These are phyloP conservation scores for Ceratocystis huliohia DNA, from an alignment of 2,329 filamentous ascomycete genomes.

Conservation along the genomic window DNA sequence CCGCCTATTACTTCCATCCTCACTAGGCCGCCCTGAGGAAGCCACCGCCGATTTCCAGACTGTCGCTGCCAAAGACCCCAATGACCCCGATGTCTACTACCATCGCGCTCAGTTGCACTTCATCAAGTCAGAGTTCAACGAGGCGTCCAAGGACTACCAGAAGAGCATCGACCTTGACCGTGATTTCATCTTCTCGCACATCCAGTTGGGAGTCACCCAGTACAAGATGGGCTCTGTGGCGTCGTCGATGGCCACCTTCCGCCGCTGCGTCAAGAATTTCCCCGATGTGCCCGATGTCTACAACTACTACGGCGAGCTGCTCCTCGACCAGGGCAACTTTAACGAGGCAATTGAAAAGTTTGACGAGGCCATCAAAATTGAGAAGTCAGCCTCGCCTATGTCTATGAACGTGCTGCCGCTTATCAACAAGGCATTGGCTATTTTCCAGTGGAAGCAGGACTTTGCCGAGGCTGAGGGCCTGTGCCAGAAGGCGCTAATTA, in stretches of 20 bases:
- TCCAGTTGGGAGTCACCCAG: slow-evolving; percentile 96
- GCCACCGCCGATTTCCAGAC: slow-evolving; percentile 78
- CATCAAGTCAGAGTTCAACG: slow-evolving; percentile 84
- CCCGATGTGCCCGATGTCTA: slow-evolving; percentile 93
- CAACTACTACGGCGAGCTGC: slow-evolving; percentile 97
- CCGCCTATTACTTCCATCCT: slow-evolving; percentile 13
- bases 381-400: slow-evolving; percentile 84
- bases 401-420: slow-evolving; percentile 95
- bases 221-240: slow-evolving; percentile 99
- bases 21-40: slow-evolving; percentile 56
- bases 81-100: slow-evolving; percentile 96
- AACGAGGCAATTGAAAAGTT: slow-evolving; percentile 95
- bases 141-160: slow-evolving; percentile 96
- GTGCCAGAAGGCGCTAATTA: slow-evolving; percentile 93
- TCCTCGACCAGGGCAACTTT: slow-evolving; percentile 93
- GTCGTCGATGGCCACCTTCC: slow-evolving; percentile 96
- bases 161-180: slow-evolving; percentile 95
- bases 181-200: slow-evolving; percentile 98
- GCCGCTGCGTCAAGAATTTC: slow-evolving; percentile 96
- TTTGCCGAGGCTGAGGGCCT: slow-evolving; percentile 89
- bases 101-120: slow-evolving; percentile 97
- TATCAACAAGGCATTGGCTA: slow-evolving; percentile 93
- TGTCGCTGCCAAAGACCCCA: slow-evolving; percentile 70
- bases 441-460: slow-evolving; percentile 98
- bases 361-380: slow-evolving; percentile 96